Evolutionary conservation across 495 filamentous ascomycete genomes (phyloP), one percentile per base, ranked within the genome.

Genomic region (Arthonia radiata): DNA sequence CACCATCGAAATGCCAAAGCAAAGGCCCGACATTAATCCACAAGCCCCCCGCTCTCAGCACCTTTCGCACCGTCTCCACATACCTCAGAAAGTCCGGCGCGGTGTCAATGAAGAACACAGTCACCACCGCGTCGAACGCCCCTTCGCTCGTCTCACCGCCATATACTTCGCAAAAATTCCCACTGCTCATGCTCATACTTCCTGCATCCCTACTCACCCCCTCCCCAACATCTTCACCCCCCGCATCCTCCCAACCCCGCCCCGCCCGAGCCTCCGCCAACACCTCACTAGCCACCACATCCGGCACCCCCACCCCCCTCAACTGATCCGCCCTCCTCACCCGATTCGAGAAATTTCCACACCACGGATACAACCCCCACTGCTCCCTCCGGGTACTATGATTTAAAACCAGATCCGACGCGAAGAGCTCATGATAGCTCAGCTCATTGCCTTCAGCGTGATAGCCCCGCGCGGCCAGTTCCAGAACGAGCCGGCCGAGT

Each of bases 51-150:
- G 67, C 54, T 36, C 68, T 71, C 18, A 97, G 52, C 37, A 80
- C 83, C 39, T 75, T 60, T 15, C 53, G 50, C 28, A 94, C 71
- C 10, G 74, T 67, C 46, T 89, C 69, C 11, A 94, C 63, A 38
- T 94, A 94, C 6, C 67, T 61, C 29, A 93, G 71, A 15, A 93
- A 40, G 42, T 94, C 92, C 11, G 82, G 80, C 15, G 86, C 86
- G 3, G 86, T 97, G 44, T 97, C 89, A 17, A 97, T 72, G 53
- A 94, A 97, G 45, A 93, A 97, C 3, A 90, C 74, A 3, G 73
- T 76, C 1, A 72, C 65, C 2, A 97, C 80, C 1, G 70, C 81
- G 41, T 90, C 71, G 44, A 78, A 93, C 0, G 39, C 39, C 2
- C 57, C 61, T 15, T 47, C 46, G 25, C 76, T 59, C 11, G 54